phyloP scores from a whole-genome alignment of 2,329 filamentous ascomycete species.

The Aspergillus persii region DNA sequence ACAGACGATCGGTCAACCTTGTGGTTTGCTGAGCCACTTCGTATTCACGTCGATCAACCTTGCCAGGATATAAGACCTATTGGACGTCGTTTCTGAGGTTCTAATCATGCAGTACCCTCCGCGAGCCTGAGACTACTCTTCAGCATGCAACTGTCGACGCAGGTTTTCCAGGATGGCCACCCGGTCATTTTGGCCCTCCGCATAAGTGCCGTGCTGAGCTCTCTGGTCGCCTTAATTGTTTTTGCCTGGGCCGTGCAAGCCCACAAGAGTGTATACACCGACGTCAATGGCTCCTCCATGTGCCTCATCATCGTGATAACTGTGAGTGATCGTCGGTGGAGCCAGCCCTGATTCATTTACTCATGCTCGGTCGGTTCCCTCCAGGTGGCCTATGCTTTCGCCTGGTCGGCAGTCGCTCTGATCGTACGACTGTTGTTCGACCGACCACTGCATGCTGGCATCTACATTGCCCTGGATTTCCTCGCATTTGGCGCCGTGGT shows the following conservation, averaged over 20 bases:
- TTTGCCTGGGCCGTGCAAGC: background rate
- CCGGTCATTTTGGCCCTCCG: background rate
- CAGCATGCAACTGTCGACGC: background rate
- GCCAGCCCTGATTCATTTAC: background rate
- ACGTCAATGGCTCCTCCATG: background rate
- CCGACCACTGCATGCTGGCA: background rate
- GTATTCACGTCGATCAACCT: background rate
- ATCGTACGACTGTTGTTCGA: background rate
- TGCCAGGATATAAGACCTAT: background rate
- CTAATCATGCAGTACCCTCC: too few species aligned
- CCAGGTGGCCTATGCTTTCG: background rate
- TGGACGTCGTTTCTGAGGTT: background rate
- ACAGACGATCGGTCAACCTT: background rate
- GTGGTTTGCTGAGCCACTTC: background rate
- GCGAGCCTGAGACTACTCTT: background rate
- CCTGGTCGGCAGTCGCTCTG: background rate
- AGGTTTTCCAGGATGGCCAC: background rate
- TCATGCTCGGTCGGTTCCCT: background rate
- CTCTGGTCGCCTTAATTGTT: background rate
- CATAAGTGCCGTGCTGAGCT: background rate
- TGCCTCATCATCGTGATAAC: background rate
- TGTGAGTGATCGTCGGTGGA: background rate
- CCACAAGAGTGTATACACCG: background rate
- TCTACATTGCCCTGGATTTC: slow-evolving; percentile 2
- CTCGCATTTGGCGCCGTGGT: background rate